A percentile compares a stretch with the other conserved stretches of the same genome.
phyloP scores from a whole-genome alignment of 306 rosid genomes.

The Ochetophila trinervis region DNA sequence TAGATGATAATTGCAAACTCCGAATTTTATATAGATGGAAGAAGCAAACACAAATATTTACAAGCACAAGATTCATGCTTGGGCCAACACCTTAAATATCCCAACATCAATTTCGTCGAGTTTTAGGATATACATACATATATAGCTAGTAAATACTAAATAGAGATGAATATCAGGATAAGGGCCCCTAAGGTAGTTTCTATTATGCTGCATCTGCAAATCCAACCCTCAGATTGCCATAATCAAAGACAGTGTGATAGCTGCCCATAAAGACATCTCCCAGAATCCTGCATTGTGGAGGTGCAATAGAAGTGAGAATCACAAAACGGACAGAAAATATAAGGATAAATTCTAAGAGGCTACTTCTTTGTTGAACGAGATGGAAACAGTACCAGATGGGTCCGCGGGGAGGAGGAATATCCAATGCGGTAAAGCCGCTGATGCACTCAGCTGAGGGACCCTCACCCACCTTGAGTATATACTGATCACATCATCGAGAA shows the following conservation, averaged over 20 bases:
- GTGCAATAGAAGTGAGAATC: constrained; percentile 22
- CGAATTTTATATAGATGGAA: not conserved
- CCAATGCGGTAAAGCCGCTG: constrained; percentile 76
- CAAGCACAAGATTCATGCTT: constrained; percentile 4
- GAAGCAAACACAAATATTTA: constrained; percentile 4
- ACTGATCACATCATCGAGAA: constrained; percentile 51
- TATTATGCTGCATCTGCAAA: constrained; percentile 80
- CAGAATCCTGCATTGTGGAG: constrained; percentile 63
- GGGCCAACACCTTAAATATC: constrained; percentile 3
- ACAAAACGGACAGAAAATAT: constrained; percentile 18
- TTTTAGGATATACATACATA: constrained; percentile 1
- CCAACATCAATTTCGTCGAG: constrained; percentile 1
- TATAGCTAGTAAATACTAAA: not conserved
- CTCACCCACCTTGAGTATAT: constrained; percentile 69
- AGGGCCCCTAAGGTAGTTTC: not conserved
- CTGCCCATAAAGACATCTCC: constrained; percentile 94
- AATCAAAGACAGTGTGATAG: constrained; percentile 87
- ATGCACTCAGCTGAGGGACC: constrained; percentile 80
- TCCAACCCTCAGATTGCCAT: constrained; percentile 66
- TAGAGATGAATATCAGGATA: not conserved
- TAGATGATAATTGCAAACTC: not conserved
- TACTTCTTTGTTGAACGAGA: not conserved
- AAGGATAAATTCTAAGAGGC: not conserved
- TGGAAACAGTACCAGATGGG: constrained; percentile 70
- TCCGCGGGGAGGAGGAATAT: constrained; percentile 91